Conservation (phyloP, 192 early-diverging fungal genomes). For the Gonapodya prolifera region DNA sequence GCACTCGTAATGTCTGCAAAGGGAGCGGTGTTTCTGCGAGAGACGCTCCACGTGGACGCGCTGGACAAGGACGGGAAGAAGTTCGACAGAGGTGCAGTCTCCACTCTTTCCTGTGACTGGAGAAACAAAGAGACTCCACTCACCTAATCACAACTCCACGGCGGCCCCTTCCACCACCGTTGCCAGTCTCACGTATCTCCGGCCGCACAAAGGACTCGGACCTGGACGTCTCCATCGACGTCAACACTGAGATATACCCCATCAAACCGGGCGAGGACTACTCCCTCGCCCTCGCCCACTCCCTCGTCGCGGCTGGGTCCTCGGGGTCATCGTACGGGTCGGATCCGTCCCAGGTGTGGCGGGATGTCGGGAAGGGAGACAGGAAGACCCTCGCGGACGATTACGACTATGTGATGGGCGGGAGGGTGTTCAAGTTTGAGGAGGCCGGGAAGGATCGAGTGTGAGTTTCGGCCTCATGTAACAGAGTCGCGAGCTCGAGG, state of each 20-base stretch:
- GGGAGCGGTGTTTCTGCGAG: constrained; percentile 72
- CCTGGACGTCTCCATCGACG: constrained; percentile 81
- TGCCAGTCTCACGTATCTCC: constrained; percentile 72
- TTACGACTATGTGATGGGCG: constrained; percentile 98
- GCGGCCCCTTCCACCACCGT: neutral
- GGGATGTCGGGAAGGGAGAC: constrained; percentile 39
- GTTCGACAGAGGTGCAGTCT: constrained; percentile 71
- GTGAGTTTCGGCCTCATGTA: no score
- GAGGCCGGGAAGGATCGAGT: constrained; percentile 57
- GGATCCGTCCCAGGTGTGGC: no score
- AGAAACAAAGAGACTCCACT: neutral
- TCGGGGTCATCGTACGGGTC: no score
- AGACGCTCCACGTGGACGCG: constrained; percentile 79
- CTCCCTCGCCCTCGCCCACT: constrained; percentile 64
- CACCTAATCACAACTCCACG: neutral
- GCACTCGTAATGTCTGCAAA: neutral
- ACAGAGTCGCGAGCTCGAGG: no score
- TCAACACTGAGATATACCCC: constrained; percentile 91
- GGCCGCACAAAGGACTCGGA: constrained; percentile 74
- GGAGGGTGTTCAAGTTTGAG: constrained; percentile 91
- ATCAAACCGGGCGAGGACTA: constrained; percentile 75
- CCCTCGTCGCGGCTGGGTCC: constrained; percentile 40
- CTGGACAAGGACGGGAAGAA: constrained; percentile 74
- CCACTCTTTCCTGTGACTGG: neutral
- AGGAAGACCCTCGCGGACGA: constrained; percentile 78